Evolutionary conservation across 2,329 filamentous ascomycete species (phyloP), one percentile per base, ranked within the genome.

Genomic region (Curvularia spicifera): DNA sequence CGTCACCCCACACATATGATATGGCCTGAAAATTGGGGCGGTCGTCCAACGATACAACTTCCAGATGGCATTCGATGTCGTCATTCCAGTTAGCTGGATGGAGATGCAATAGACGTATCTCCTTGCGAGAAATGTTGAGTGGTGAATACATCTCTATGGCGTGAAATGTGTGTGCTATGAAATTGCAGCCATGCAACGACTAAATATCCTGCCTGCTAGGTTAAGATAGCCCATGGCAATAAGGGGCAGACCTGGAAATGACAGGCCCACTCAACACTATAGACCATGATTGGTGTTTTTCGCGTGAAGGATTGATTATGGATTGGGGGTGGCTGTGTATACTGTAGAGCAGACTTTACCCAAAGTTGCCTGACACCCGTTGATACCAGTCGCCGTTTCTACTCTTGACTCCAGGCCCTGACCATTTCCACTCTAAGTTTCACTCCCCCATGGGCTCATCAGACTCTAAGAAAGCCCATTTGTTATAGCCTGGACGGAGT

Each of bases 1-100:
- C 22, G 15, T 52, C 46, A 15, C 50, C 49, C 35, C 49, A 51
- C 5, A 61, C 42, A 4, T 57, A 60, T 33, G 53, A 63, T 28
- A 60, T 39, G 5, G 39, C 49, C 9, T 57, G 18, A 15, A 45
- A 60, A 2, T 35, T 9, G 9, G 46, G 53, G 5, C 57, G 12
- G n/a, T 57, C 46, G n/a, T 57, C n/a, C 2, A 53, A 28, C 12
- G 57, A 57, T 6, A 26, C 45, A 3, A 35, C 45, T 20, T 40
- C 29, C 7, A 57, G 35, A 2, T 43, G n/a, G 51, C 49, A 53
- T 15, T 33, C 10, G 5, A 53, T 31, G 5, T 45, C 24, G 7
- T 43, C 39, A 18, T 37, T 13, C 40, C 46, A 51, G n/a, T 8
- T 5, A 10, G 39, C 50, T 3, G 49, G 33, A 9, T 50, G 33